Evolutionary conservation across 2,329 filamentous ascomycete species (phyloP).

Genomic region (Amauroascus verrucosus): DNA sequence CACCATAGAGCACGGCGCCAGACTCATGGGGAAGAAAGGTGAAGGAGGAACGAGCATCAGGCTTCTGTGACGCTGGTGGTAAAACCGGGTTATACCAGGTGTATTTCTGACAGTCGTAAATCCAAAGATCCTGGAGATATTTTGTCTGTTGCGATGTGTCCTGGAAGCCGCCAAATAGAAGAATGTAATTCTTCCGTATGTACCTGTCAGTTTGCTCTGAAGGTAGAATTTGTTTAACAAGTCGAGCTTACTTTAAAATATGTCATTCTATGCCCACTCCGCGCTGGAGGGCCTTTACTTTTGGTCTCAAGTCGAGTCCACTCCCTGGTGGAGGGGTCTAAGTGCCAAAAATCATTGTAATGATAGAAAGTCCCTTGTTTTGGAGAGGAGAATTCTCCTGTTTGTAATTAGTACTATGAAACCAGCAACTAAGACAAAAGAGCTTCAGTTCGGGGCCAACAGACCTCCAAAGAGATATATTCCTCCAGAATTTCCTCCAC

Average conservation of each 20-base stretch:
- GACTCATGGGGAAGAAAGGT: slow-evolving; percentile 82
- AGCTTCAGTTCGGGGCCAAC: slow-evolving; percentile 4
- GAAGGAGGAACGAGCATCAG: slow-evolving; percentile 84
- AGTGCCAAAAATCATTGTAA: slow-evolving; percentile 95
- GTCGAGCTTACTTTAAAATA: slow-evolving; percentile 59
- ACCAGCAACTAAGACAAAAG: not conserved
- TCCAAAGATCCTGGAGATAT: slow-evolving; percentile 87
- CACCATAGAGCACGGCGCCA: slow-evolving; percentile 82
- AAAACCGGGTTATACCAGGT: slow-evolving; percentile 70
- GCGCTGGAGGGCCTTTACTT: slow-evolving; percentile 63
- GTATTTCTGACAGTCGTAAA: slow-evolving; percentile 84
- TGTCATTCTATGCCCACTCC: slow-evolving; percentile 91
- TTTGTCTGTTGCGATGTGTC: slow-evolving; percentile 92
- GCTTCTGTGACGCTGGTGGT: slow-evolving; percentile 70
- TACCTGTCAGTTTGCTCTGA: slow-evolving; percentile 3
- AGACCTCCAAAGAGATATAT: slow-evolving; percentile 79
- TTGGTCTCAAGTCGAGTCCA: slow-evolving; percentile 81
- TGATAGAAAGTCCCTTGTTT: slow-evolving; percentile 99
- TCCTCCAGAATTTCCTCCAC: slow-evolving; percentile 71
- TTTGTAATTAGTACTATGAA: slow-evolving; percentile 4
- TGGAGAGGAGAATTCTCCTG: slow-evolving; percentile 81
- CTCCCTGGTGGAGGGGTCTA: slow-evolving; percentile 74
- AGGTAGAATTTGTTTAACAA: not conserved
- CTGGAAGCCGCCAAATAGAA: slow-evolving; percentile 93
- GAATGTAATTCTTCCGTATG: slow-evolving; percentile 66